phyloP scores from a whole-genome alignment of 139 green algal species.

The Chlamydomonas incerta region DNA sequence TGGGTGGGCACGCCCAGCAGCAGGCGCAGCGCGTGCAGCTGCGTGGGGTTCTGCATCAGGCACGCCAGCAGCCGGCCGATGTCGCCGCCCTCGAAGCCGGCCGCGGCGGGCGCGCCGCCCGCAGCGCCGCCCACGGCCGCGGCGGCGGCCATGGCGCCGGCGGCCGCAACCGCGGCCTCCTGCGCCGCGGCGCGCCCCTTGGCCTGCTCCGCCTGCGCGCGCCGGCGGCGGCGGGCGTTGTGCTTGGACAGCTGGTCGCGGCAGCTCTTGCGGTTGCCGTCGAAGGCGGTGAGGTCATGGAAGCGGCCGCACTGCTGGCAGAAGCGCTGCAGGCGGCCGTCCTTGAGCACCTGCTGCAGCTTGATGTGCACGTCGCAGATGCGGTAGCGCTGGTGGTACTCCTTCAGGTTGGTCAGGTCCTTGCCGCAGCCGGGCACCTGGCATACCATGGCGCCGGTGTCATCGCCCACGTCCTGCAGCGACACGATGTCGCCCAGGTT shows the following conservation, averaged over 20 bases:
- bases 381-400: slow-evolving; percentile 89
- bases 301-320: slow-evolving; percentile 95
- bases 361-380: slow-evolving; percentile 88
- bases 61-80: slow-evolving; percentile 57
- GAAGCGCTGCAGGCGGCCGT: slow-evolving; percentile 83
- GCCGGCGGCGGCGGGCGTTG: slow-evolving; percentile 72
- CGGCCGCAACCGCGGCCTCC: background rate
- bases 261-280: slow-evolving; percentile 87
- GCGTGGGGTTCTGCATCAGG: slow-evolving; percentile 65
- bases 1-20: slow-evolving; percentile 67
- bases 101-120: too few relatives aligned
- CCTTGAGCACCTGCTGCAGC: slow-evolving; percentile 75
- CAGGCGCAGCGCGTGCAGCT: slow-evolving; percentile 68
- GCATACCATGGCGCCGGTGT: slow-evolving; percentile 48
- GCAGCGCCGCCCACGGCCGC: background rate
- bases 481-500: slow-evolving; percentile 8
- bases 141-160: background rate
- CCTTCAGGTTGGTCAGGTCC: slow-evolving; percentile 76
- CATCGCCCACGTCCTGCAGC: slow-evolving; percentile 38
- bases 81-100: slow-evolving; percentile 39
- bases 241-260: slow-evolving; percentile 81
- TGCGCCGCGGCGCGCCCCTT: slow-evolving; percentile 1
- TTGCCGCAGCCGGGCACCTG: slow-evolving; percentile 76
- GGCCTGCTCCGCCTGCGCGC: slow-evolving; percentile 41
- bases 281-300: slow-evolving; percentile 89